These are phyloP conservation scores for Solanum hybrid DNA, from an alignment of 305 asterid genomes.

Conservation along the genomic window DNA sequence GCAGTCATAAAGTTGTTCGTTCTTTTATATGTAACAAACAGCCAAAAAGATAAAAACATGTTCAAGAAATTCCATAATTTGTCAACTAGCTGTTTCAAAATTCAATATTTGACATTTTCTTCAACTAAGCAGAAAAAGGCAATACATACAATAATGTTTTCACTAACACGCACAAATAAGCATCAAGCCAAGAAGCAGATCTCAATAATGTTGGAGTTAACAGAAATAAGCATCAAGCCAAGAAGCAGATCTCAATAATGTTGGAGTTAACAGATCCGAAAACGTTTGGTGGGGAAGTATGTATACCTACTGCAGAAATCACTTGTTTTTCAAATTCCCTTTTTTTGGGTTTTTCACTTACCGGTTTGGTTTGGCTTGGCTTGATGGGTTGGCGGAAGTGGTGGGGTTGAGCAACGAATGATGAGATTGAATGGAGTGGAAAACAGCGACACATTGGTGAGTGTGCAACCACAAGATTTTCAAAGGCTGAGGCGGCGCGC, in stretches of 20 bases:
- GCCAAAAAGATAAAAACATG: background rate
- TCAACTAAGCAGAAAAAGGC: background rate
- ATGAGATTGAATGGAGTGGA: background rate
- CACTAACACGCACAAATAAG: background rate
- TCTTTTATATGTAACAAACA: background rate
- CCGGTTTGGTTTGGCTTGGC: background rate
- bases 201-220: background rate
- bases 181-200: background rate
- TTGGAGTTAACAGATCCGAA: background rate
- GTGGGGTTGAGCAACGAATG: background rate
- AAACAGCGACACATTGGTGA: background rate
- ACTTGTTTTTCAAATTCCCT: background rate
- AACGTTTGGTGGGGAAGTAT: background rate
- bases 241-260: background rate
- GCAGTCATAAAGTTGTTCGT: background rate
- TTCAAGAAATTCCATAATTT: background rate
- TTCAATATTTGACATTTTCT: background rate
- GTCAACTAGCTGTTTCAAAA: background rate
- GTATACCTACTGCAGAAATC: background rate
- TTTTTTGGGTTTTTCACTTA: background rate
- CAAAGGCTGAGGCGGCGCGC: background rate
- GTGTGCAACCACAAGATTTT: slow-evolving; percentile 2
- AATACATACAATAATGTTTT: background rate
- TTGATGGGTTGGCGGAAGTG: slow-evolving; percentile 1
- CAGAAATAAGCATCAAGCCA: background rate